Base-by-base conservation (phyloP, 192 early-diverging fungal genomes). In the Radiomyces spectabilis region DNA sequence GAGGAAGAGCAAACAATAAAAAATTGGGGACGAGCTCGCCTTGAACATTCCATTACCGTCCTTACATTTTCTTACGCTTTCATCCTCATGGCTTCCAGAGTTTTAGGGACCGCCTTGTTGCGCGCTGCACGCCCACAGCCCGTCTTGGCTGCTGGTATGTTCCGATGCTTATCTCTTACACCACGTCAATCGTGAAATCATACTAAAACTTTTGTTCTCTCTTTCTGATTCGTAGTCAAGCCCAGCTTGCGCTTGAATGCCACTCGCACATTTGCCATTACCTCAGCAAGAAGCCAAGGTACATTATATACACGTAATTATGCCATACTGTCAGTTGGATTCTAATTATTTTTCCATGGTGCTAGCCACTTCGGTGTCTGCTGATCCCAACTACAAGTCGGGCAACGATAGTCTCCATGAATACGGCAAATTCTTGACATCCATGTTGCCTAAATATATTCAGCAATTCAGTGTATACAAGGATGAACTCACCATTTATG, bases 401-500 rank as follows among this genome's bases (percentile, higher is more conserved):
- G 64, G 65, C 43, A 71, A 71, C 51, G 65, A 72, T 41, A 43
- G 47, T 4, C 71, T 92, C 41, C 86, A 91, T 61, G 88, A 92
- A 67, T 98, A 84, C 69, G 93, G 93, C 43, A 81, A 90, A 63
- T 96, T 88, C 73, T 68, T 98, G 33, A 75, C 83, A 22, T 81
- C 81, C 33, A 78, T 83, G 57, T 70, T 98, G 56, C 96, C 96
- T 26, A 97, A 95, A 73, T 97, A 78, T 66, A 87, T 98, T 43
- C 96, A 98, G 66, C 96, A 95, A 74, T 89, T 89, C 66, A 91
- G 91, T 25, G 88, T 98, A 51, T 96, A 94, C 84, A 97, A 97
- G 73, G 92, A 99, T 55, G 96, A 99, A 68, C 78, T 99, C 40
- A 91, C 89, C n/a, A 70, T 99, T 51, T 92, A 93, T 72, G 81